These are phyloP conservation scores for Yarrowia sp. DNA, from an alignment of 805 yeast genomes.

Conservation along the genomic window DNA sequence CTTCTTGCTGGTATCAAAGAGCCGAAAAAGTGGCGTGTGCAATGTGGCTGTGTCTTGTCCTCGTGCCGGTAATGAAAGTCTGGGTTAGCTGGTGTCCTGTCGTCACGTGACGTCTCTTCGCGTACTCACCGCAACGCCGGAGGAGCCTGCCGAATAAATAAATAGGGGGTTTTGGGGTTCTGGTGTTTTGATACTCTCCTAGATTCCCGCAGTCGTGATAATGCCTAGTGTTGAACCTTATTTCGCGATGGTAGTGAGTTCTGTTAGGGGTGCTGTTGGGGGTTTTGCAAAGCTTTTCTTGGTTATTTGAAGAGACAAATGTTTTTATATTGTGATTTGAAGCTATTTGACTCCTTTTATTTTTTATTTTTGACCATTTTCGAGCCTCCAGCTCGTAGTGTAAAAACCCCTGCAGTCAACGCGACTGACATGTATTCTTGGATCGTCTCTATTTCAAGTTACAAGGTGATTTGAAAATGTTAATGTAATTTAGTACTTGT, in stretches of 20 bases:
- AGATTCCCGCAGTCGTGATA: constrained; percentile 7
- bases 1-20: background rate
- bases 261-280: background rate
- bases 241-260: background rate
- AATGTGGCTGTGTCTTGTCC: background rate
- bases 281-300: background rate
- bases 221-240: constrained; percentile 3
- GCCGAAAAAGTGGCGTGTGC: background rate
- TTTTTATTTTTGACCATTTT: too few relatives aligned
- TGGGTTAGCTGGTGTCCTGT: background rate
- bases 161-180: background rate
- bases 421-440: too few relatives aligned
- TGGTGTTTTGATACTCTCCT: background rate
- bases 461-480: too few relatives aligned
- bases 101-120: background rate
- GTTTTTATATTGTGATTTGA: too few relatives aligned
- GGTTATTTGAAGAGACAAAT: too few relatives aligned
- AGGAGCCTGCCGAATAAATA: background rate
- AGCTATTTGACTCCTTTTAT: too few relatives aligned
- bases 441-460: too few relatives aligned
- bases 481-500: too few relatives aligned
- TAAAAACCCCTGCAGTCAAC: too few relatives aligned
- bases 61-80: background rate
- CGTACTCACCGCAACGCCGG: background rate
- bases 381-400: too few relatives aligned